Base-by-base conservation (phyloP, 352 stramenopile species). In the Pythium phragmitis region DNA sequence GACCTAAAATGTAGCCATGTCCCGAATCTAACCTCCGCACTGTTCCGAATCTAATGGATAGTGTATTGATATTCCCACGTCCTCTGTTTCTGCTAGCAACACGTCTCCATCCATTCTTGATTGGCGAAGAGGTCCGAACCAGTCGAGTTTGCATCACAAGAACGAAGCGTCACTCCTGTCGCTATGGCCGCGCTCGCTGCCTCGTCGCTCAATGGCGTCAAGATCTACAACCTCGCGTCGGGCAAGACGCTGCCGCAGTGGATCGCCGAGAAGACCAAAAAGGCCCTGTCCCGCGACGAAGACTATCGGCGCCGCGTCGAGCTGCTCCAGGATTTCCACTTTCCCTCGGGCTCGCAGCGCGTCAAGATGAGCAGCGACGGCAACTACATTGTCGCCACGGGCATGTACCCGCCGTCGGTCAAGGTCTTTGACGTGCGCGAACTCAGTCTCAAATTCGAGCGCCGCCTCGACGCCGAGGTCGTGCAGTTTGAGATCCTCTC, bases 251-350 rank as follows among this genome's bases (percentile, higher is more conserved):
- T 99, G 52, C 96, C 96, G 21, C 91, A 98, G 81, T 99, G 94
- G 94, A 70, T 98, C 37, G 85, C 88, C 6, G 94, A 99, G 67
- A 96, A 96, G 68, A 88, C 89, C 57, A 84, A 86, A 61, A 79
- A 83, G 53, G 72, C 76, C 33, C 78, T 96, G 16, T 83, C 76
- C 13, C 80, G 80, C 49, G 87, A 95, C 60, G 84, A 92, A 57
- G 87, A 94, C 63, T 96, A 95, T 68, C 82, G 96, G 37, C 89
- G 92, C 49, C 88, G 98, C 39, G 96, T 99, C 37, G 97, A 99
- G 70, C 75, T 99, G 19, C 85, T 99, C 62, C 97, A 99, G 86
- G 98, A 99, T 70, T 99, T 99, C 72, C 91, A 99, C 73, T 99
- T 99, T 70, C 87, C 90, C 4, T 92, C 94, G 36, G 94, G 92